A percentile compares a stretch with the other conserved stretches of the same genome.
Evolutionary conservation across 805 yeast species (phyloP).

Genomic region (Kregervanrija pseudodelftensis): DNA sequence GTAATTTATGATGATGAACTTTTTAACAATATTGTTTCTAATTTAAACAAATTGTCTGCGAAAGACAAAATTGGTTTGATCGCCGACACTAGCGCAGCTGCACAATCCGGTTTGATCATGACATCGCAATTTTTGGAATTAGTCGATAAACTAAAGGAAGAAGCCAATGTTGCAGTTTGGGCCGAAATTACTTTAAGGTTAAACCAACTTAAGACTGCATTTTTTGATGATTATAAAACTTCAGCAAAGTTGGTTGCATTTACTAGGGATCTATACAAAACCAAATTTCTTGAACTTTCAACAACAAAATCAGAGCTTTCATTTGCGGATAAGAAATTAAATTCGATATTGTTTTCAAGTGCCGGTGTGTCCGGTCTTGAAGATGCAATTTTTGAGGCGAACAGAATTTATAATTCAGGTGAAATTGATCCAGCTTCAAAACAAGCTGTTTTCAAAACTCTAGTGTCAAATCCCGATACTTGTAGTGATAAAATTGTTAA

Average conservation of each 20-base stretch:
- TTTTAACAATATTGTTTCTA: conserved; percentile 33
- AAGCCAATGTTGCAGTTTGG: conserved; percentile 46
- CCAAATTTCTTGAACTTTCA: conserved; percentile 22
- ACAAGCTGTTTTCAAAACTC: conserved; percentile 35
- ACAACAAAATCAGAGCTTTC: conserved; percentile 9
- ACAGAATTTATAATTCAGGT: conserved; percentile 3
- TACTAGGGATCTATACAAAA: conserved; percentile 25
- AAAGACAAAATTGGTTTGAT: conserved; percentile 48
- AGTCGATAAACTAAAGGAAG: conserved; percentile 28
- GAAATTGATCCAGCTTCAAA: conserved; percentile 34
- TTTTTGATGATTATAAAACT: conserved; percentile 29
- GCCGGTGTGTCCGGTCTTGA: conserved; percentile 35
- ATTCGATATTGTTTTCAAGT: conserved; percentile 32
- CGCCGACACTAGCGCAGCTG: conserved; percentile 44
- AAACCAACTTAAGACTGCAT: conserved; percentile 27
- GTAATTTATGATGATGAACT: conserved; percentile 42
- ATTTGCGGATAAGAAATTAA: conserved; percentile 25
- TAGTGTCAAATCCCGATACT: conserved; percentile 32
- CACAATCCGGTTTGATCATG: conserved; percentile 37
- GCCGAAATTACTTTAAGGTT: conserved; percentile 40
- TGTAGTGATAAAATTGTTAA: conserved; percentile 30
- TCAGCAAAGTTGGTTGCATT: conserved; percentile 27
- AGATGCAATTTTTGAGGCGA: conserved; percentile 25
- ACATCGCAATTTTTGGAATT: conserved; percentile 40
- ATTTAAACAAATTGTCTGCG: conserved; percentile 32